phyloP scores from a whole-genome alignment of 78 protist species.

The Neovahlkampfia damariscottae region DNA sequence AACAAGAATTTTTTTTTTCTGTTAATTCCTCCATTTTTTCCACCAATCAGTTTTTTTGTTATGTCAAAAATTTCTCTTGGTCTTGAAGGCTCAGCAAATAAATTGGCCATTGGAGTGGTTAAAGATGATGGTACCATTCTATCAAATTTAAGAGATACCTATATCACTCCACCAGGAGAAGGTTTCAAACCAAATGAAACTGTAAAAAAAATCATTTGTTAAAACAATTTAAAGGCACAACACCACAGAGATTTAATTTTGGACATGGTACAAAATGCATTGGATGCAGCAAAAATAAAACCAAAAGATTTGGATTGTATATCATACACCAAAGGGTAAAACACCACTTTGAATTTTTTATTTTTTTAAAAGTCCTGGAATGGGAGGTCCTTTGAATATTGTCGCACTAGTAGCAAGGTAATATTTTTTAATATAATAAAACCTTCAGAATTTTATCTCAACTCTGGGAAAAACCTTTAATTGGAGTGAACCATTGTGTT shows the following conservation, averaged over 20 bases:
- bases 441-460: constrained; percentile 74
- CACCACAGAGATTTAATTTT: constrained; percentile 57
- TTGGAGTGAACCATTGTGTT: constrained; percentile 93
- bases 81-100: constrained; percentile 97
- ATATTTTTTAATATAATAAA: no score
- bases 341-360: no score
- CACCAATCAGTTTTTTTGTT: no score
- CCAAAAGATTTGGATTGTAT: no score
- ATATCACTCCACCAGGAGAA: constrained; percentile 90
- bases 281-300: constrained; percentile 57
- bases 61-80: constrained; percentile 78
- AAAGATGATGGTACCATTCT: constrained; percentile 79
- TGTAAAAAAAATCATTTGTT: not conserved
- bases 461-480: constrained; percentile 86
- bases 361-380: constrained; percentile 93
- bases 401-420: constrained; percentile 89
- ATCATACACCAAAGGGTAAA: no score
- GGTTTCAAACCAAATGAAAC: constrained; percentile 96
- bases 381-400: constrained; percentile 83
- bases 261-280: constrained; percentile 40
- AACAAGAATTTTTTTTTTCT: no score
- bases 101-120: constrained; percentile 93
- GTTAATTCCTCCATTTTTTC: no score
- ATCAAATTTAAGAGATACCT: constrained; percentile 85
- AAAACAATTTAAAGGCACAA: constrained; percentile 27